Evolutionary conservation across 2,329 filamentous ascomycete species (phyloP), one percentile per base, ranked within the genome.

Genomic region (Penicillium fuscoglaucum): DNA sequence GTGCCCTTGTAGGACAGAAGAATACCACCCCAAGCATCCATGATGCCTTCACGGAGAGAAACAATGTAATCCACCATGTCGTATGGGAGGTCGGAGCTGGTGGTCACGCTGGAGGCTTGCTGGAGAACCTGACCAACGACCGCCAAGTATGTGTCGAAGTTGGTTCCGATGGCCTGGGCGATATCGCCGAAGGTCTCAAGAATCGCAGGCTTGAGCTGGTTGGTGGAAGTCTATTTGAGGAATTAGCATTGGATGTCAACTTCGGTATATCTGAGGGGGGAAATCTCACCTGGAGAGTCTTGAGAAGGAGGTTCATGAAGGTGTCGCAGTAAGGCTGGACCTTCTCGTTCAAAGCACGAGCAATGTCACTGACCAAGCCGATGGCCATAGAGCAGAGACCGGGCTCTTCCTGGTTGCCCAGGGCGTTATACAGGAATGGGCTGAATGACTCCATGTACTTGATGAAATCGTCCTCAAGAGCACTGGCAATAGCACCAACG

Each of bases 11-110:
- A 92, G 53, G 95, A 92, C 74, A 93, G 87, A 72, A 99, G 92
- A 66, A 96, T 95, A 66, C 95, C 95, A 70, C 93, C 92, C 93
- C 96, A 99, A 35, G 95, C 95, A 82, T 99, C 95, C 89, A 98
- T 96, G 66, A 99, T 98, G 67, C 93, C 95, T 74, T 99, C 96
- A 54, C 95, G 89, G 49, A 99, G 84, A 21, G 93, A 96, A 64
- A 96, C 86, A 67, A 99, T 89, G 74, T 99, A 99, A 77, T 98
- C 93, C 58, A 93, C 88, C 90, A 98, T 96, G 78, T 99, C 95
- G 68, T 93, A 95, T 51, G 90, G 90, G 59, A 90, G 88, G 66
- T 97, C 92, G 29, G 87, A 83, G 57, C 86, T 86, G 43, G 90
- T 86, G 33, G 88, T 90, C 57, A 99, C 91, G 45, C 84, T 87